phyloP scores from a whole-genome alignment of 2,329 filamentous ascomycete species.

The Colletotrichum plurivorum region DNA sequence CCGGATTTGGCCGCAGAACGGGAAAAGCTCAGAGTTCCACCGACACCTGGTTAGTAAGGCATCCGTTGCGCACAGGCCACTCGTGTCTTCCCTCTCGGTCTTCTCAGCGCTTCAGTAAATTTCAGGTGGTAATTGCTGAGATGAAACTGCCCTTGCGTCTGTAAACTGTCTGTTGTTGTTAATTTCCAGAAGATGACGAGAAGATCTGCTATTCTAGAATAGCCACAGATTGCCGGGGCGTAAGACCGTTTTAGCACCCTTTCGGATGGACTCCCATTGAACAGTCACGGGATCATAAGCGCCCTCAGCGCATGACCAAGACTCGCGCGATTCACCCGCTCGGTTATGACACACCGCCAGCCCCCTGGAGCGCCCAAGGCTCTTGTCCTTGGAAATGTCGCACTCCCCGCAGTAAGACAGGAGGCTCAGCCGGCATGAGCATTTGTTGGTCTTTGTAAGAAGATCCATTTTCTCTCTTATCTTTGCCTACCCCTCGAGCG shows the following conservation, averaged over 20 bases:
- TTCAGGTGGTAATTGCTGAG: not conserved
- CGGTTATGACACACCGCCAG: constrained; percentile 36
- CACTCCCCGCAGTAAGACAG: constrained; percentile 2
- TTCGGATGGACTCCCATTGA: not conserved
- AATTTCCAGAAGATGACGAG: constrained; percentile 11
- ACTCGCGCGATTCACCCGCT: constrained; percentile 29
- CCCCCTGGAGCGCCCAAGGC: constrained; percentile 12
- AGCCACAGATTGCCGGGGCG: not conserved
- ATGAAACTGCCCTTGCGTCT: constrained; percentile 21
- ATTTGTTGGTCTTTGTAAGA: constrained; percentile 4
- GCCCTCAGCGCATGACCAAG: constrained; percentile 29
- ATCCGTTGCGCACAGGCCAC: constrained; percentile 32
- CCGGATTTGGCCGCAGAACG: constrained; percentile 53
- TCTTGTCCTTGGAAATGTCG: constrained; percentile 27
- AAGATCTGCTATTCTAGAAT: not conserved
- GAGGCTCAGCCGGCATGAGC: not conserved
- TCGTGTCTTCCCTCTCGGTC: not conserved
- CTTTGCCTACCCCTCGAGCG: constrained; percentile 58
- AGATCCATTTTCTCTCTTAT: constrained; percentile 22
- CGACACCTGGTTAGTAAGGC: constrained; percentile 38
- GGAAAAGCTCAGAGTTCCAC: constrained; percentile 51
- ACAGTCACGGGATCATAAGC: constrained; percentile 25
- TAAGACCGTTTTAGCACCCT: not conserved
- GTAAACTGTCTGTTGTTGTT: not conserved
- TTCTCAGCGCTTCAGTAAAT: constrained; percentile 6